phyloP scores from a whole-genome alignment of 2,329 filamentous ascomycete genomes.

The Calonectria pseudoturangicola region DNA sequence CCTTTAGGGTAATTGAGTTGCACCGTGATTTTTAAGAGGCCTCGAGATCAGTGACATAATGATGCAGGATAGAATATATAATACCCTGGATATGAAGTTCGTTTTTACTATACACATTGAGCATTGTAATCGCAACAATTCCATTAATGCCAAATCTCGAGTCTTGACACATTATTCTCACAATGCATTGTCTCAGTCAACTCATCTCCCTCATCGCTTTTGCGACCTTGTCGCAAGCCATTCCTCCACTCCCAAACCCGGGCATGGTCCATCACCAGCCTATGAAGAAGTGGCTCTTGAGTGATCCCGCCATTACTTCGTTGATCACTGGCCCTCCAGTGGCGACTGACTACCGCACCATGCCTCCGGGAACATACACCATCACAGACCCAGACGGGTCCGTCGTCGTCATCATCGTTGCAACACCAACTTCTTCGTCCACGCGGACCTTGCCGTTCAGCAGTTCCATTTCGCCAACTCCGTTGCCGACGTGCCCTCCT shows the following conservation, averaged over 20 bases:
- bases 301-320: neutral
- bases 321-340: neutral
- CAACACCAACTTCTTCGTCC: constrained; percentile 28
- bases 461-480: constrained; percentile 34
- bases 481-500: constrained; percentile 37
- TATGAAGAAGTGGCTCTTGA: neutral
- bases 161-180: neutral
- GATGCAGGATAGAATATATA: neutral
- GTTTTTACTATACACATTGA: neutral
- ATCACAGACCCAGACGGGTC: constrained; percentile 42
- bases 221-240: neutral
- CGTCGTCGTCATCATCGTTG: constrained; percentile 49
- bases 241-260: constrained; percentile 3
- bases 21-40: neutral
- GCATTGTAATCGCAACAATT: neutral
- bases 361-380: constrained; percentile 53
- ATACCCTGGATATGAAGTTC: neutral
- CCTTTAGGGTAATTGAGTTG: neutral
- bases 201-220: constrained; percentile 15
- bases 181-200: constrained; percentile 17
- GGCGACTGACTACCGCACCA: constrained; percentile 51
- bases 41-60: neutral
- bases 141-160: neutral
- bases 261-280: neutral
- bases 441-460: neutral